Percentiles rank a stretch among this genome's conserved stretches.
phyloP scores from a whole-genome alignment of 164 flowering plant species.

The Magnolia officinalis region DNA sequence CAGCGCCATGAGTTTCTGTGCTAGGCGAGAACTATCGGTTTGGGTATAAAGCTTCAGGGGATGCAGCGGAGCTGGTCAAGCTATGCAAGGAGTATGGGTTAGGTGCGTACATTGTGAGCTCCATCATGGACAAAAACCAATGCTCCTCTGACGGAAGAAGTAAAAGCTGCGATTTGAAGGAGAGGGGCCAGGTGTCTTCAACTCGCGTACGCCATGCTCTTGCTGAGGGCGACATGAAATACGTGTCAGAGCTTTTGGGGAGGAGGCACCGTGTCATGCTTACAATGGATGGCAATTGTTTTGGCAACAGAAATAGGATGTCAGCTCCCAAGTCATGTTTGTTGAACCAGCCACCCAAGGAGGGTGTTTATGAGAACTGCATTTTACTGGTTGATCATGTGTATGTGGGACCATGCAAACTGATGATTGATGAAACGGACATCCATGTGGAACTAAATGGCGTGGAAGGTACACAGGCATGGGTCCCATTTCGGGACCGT shows the following conservation, averaged over 20 bases:
- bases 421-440: constrained; percentile 45
- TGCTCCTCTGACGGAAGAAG: constrained; percentile 9
- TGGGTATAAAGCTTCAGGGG: constrained; percentile 93
- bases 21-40: constrained; percentile 91
- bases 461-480: constrained; percentile 9
- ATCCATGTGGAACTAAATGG: constrained; percentile 55
- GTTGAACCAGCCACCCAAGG: constrained; percentile 79
- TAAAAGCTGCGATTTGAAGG: constrained; percentile 33
- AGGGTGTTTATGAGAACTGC: constrained; percentile 68
- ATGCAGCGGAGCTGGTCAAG: constrained; percentile 64
- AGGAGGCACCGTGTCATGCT: constrained; percentile 70
- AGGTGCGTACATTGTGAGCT: constrained; percentile 62
- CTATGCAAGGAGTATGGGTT: constrained; percentile 72
- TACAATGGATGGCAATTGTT: constrained; percentile 21
- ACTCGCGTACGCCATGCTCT: constrained; percentile 92
- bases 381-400: constrained; percentile 37
- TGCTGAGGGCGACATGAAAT: constrained; percentile 66
- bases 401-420: constrained; percentile 44
- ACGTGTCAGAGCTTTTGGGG: constrained; percentile 86
- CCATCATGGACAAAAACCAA: constrained; percentile 84
- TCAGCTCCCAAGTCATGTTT: constrained; percentile 54
- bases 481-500: constrained; percentile 22
- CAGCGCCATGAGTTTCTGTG: constrained; percentile 2
- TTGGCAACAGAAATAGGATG: constrained; percentile 22
- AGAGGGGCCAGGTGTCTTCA: constrained; percentile 90